Conservation (phyloP, 2,329 filamentous ascomycete species). For the Aspergillus sojae region DNA sequence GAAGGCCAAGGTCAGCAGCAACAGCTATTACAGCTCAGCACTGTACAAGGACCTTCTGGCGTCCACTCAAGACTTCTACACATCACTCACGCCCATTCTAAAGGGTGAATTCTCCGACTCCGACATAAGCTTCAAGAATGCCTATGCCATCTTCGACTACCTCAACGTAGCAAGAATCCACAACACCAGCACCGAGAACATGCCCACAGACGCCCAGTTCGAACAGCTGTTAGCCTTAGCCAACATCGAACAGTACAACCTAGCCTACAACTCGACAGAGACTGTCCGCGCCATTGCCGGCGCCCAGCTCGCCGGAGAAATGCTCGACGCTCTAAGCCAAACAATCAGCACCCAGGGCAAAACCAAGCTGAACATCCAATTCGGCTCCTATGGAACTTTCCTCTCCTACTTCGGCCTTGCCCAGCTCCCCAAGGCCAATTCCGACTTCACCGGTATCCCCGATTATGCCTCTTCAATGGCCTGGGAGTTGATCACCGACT, state of each 20-base stretch:
- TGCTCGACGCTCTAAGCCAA: conserved; percentile 51
- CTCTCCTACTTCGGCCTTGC: conserved; percentile 64
- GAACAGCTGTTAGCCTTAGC: conserved; percentile 72
- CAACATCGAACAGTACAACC: conserved; percentile 76
- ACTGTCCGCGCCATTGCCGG: conserved; percentile 55
- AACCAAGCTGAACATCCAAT: conserved; percentile 55
- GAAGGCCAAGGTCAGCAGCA: conserved; percentile 56
- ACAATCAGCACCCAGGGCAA: conserved; percentile 42
- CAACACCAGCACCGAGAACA: conserved; percentile 42
- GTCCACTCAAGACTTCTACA: conserved; percentile 55
- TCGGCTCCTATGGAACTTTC: conserved; percentile 65
- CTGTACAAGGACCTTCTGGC: conserved; percentile 50
- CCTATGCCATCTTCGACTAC: conserved; percentile 63
- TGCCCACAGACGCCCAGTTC: conserved; percentile 46
- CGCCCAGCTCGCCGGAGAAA: conserved; percentile 66
- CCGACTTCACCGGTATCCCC: conserved; percentile 74
- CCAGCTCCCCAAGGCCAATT: conserved; percentile 52
- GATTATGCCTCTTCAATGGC: conserved; percentile 81
- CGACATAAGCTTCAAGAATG: conserved; percentile 59
- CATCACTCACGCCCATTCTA: conserved; percentile 51
- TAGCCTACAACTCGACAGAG: conserved; percentile 71
- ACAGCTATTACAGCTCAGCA: conserved; percentile 51
- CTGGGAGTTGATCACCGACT: conserved; percentile 71
- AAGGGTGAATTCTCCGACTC: conserved; percentile 50
- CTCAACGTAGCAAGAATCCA: conserved; percentile 63